These are phyloP conservation scores for Dalbergia oliveri DNA, from an alignment of 306 rosid species.

Conservation along the genomic window DNA sequence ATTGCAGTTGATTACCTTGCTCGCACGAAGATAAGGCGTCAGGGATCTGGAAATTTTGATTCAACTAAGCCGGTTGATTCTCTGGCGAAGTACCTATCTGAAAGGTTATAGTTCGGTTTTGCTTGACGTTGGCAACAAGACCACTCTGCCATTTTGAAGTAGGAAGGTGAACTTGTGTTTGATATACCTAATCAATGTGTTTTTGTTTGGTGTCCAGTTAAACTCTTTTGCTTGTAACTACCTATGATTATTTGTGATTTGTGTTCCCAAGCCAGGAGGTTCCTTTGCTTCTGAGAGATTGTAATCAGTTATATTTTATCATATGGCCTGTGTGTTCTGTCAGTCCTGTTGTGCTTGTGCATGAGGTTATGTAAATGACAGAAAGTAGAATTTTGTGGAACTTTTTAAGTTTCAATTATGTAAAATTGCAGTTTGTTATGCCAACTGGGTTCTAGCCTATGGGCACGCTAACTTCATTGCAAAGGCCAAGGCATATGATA, in stretches of 20 bases:
- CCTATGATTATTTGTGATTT: not conserved
- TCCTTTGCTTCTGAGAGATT: conserved; percentile 17
- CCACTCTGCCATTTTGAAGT: conserved; percentile 62
- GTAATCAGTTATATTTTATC: not conserved
- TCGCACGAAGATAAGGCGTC: conserved; percentile 71
- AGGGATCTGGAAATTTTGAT: conserved; percentile 42
- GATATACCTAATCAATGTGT: not conserved
- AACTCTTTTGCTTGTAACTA: conserved; percentile 16
- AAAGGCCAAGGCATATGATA: not conserved
- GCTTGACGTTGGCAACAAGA: conserved; percentile 50
- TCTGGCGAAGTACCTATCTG: conserved; percentile 64
- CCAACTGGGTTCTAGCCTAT: not conserved
- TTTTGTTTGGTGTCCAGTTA: conserved; percentile 7
- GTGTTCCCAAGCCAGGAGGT: not conserved
- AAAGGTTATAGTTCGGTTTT: conserved; percentile 56
- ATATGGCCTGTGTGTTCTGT: not conserved
- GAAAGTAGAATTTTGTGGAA: conserved; percentile 18
- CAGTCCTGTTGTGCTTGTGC: not conserved
- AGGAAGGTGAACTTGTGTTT: conserved; percentile 3
- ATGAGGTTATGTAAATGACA: conserved; percentile 1
- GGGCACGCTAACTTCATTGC: not conserved
- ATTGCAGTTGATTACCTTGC: conserved; percentile 84
- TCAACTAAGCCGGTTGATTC: conserved; percentile 70
- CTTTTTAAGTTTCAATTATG: not conserved
- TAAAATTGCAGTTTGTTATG: conserved; percentile 1